Conservation (phyloP, 208 protist species). For the Leishmania gerbilli region DNA sequence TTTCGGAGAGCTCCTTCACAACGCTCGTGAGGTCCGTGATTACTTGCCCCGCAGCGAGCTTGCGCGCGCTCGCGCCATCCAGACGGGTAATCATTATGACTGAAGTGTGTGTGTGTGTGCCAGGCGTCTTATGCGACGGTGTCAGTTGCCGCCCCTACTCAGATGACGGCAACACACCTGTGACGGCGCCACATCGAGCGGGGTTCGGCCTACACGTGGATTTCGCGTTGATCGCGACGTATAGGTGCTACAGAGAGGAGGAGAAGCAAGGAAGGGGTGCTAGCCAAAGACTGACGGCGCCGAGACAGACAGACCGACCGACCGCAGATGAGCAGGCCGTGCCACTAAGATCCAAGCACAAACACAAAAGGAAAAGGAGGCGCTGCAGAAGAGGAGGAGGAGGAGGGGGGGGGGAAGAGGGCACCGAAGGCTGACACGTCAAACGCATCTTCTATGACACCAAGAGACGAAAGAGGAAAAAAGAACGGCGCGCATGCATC, state of each 20-base stretch:
- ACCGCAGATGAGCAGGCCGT: background rate
- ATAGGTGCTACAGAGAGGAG: background rate
- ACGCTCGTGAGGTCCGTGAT: slow-evolving; percentile 83
- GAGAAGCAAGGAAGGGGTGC: background rate
- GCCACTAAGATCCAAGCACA: background rate
- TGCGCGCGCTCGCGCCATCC: slow-evolving; percentile 68
- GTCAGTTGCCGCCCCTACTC: background rate
- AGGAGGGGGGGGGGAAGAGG: background rate
- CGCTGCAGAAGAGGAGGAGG: background rate
- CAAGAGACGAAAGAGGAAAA: background rate
- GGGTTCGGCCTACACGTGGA: background rate
- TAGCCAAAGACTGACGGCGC: background rate
- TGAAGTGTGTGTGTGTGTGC: background rate
- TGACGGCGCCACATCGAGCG: background rate
- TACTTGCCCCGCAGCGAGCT: slow-evolving; percentile 82
- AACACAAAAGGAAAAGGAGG: background rate
- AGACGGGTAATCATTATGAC: slow-evolving; percentile 67
- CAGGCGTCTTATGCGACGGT: background rate
- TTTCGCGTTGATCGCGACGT: background rate
- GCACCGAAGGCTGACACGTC: background rate
- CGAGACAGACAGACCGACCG: background rate
- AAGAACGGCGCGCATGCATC: background rate
- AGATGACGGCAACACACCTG: slow-evolving; percentile 6
- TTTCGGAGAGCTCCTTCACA: slow-evolving; percentile 90
- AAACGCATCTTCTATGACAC: background rate